Percentiles rank a stretch among this genome's conserved stretches.
These are phyloP conservation scores for Leptodontidium sp. DNA, from an alignment of 2,329 filamentous ascomycete species.

Conservation along the genomic window DNA sequence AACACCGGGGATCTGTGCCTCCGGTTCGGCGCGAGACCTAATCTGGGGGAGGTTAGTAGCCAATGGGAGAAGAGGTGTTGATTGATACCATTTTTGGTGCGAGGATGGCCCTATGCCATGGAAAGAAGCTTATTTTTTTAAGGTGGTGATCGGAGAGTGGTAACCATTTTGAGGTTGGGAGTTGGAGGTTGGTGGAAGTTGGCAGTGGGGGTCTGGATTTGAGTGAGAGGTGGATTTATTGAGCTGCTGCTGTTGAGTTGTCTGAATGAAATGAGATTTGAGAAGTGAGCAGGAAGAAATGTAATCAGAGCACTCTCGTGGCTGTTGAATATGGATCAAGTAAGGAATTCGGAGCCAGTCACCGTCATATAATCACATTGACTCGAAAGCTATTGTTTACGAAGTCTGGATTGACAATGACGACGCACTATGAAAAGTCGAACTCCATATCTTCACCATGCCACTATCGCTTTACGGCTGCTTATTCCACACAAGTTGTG, in stretches of 20 bases:
- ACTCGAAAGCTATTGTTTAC: no score
- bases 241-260: no score
- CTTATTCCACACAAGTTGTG: not conserved
- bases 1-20: slow-evolving; percentile 8
- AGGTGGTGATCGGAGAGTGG: not conserved
- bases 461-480: not conserved
- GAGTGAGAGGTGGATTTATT: not conserved
- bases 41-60: not conserved
- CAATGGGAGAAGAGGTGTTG: not conserved
- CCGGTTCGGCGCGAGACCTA: slow-evolving; percentile 15
- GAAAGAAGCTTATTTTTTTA: slow-evolving; percentile 6
- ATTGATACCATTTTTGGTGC: not conserved
- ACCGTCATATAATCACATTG: no score
- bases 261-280: no score
- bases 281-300: no score
- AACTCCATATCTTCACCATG: not conserved
- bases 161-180: not conserved
- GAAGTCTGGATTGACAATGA: not conserved
- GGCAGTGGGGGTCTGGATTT: not conserved
- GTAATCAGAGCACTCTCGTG: no score
- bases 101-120: not conserved
- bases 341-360: no score
- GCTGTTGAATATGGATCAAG: no score
- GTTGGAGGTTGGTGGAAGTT: not conserved
- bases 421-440: not conserved